A percentile compares a stretch with the other conserved stretches of the same genome.
These are phyloP conservation scores for Xerocomellus chrysenteron DNA, from an alignment of 768 basidiomycete genomes.

Conservation along the genomic window DNA sequence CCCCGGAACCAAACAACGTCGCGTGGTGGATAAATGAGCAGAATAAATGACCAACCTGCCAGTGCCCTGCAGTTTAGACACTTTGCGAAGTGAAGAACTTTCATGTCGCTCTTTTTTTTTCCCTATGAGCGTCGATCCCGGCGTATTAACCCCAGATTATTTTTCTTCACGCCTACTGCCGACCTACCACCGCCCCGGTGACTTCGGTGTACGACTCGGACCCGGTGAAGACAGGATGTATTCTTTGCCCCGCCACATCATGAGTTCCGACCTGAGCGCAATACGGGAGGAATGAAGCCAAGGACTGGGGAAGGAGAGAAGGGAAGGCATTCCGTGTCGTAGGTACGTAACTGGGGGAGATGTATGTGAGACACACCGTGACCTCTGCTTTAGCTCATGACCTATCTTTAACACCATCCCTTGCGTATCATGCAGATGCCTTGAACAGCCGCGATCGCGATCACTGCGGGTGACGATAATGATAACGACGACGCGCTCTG, in stretches of 20 bases:
- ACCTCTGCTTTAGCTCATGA: not conserved
- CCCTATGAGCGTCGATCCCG: conserved; percentile 13
- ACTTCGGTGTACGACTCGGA: not conserved
- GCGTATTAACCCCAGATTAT: conserved; percentile 6
- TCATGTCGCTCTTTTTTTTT: conserved; percentile 2
- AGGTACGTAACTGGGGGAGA: conserved; percentile 17
- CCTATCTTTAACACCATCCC: not conserved
- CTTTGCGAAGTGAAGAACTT: conserved; percentile 10
- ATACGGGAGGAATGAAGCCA: not conserved
- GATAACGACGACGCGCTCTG: not conserved
- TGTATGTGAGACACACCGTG: conserved; percentile 11
- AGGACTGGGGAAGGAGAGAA: conserved; percentile 5
- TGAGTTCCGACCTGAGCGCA: not conserved
- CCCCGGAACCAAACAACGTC: conserved; percentile 16
- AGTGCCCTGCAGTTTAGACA: conserved; percentile 1
- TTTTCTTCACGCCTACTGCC: not conserved
- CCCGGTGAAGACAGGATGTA: not conserved
- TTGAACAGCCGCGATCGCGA: conserved; percentile 2
- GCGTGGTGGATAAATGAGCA: conserved; percentile 12
- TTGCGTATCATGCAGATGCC: not conserved
- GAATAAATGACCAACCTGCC: not conserved
- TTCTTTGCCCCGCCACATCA: conserved; percentile 1
- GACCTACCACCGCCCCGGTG: not conserved
- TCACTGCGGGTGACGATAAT: conserved; percentile 9
- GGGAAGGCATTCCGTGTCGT: conserved; percentile 5